Conservation (phyloP, 768 basidiomycete genomes). For the Boletus reticulatus region DNA sequence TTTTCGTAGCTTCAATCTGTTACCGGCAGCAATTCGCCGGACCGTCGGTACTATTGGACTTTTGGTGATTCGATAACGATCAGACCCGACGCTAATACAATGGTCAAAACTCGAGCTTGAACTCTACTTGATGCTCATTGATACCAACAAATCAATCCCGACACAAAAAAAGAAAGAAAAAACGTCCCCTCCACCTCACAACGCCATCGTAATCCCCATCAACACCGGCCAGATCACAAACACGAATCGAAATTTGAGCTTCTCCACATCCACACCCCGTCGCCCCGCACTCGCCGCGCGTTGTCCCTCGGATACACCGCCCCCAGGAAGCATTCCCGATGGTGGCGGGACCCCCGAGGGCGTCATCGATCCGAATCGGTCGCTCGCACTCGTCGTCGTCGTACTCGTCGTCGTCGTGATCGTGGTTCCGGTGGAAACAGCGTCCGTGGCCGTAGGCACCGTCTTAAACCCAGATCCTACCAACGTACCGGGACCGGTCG, state of each 20-base stretch:
- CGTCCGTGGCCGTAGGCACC: constrained; percentile 1
- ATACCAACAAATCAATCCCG: neutral
- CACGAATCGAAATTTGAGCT: constrained; percentile 44
- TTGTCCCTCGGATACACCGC: neutral
- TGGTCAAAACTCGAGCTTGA: too few relatives aligned
- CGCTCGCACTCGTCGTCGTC: constrained; percentile 1
- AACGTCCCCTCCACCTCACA: constrained; percentile 28
- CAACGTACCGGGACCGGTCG: neutral
- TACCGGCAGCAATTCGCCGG: too few relatives aligned
- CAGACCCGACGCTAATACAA: too few relatives aligned
- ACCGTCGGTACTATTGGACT: too few relatives aligned
- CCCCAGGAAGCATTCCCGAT: constrained; percentile 7
- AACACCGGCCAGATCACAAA: constrained; percentile 57
- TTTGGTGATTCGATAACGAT: too few relatives aligned
- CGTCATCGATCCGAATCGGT: neutral
- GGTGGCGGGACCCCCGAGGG: constrained; percentile 7
- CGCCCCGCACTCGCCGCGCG: constrained; percentile 20
- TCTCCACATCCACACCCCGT: constrained; percentile 31
- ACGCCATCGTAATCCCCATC: constrained; percentile 54
- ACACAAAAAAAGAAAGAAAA: neutral
- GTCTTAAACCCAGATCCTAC: constrained; percentile 4
- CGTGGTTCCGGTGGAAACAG: constrained; percentile 4
- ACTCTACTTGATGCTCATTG: neutral
- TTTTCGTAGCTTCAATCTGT: too few relatives aligned
- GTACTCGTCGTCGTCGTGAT: neutral